Evolutionary conservation across 2,329 filamentous ascomycete genomes (phyloP).

Genomic region (Pestalotiopsis sp.): DNA sequence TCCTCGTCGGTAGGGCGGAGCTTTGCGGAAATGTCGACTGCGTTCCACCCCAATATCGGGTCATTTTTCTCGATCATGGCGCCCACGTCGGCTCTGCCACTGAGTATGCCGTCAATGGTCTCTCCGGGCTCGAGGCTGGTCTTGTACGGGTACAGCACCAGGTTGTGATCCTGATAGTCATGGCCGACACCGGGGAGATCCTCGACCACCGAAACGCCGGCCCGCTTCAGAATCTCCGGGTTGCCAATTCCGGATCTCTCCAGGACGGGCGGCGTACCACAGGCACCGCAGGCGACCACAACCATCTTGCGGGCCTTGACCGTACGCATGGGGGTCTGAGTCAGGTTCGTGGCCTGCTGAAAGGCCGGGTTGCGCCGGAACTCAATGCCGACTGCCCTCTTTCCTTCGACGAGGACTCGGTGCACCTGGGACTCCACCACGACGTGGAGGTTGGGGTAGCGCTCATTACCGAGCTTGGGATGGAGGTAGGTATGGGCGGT

Average conservation of each 20-base stretch:
- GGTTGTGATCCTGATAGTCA: constrained; percentile 54
- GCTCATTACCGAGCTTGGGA: constrained; percentile 28
- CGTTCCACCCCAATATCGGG: constrained; percentile 54
- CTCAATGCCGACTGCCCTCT: constrained; percentile 49
- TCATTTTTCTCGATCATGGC: constrained; percentile 26
- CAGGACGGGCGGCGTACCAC: constrained; percentile 57
- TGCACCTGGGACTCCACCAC: constrained; percentile 35
- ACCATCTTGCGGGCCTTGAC: constrained; percentile 60
- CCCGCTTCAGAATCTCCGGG: constrained; percentile 42
- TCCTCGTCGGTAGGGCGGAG: constrained; percentile 53
- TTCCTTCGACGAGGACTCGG: constrained; percentile 57
- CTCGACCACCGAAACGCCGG: constrained; percentile 50
- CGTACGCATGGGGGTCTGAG: constrained; percentile 26
- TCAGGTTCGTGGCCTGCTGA: constrained; percentile 17
- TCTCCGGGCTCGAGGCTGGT: constrained; percentile 49
- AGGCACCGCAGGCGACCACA: constrained; percentile 49
- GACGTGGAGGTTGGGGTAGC: constrained; percentile 34
- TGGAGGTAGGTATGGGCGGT: constrained; percentile 31
- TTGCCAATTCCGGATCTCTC: constrained; percentile 67
- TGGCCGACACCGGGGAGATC: constrained; percentile 56
- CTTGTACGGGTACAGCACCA: constrained; percentile 52
- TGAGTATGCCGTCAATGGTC: constrained; percentile 39
- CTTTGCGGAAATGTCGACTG: constrained; percentile 52
- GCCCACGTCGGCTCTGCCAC: constrained; percentile 26
- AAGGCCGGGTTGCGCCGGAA: constrained; percentile 49